A percentile compares a stretch with the other conserved stretches of the same genome.
These are phyloP conservation scores for Loxodes magnus DNA, from an alignment of 73 alveolate species.

Conservation along the genomic window DNA sequence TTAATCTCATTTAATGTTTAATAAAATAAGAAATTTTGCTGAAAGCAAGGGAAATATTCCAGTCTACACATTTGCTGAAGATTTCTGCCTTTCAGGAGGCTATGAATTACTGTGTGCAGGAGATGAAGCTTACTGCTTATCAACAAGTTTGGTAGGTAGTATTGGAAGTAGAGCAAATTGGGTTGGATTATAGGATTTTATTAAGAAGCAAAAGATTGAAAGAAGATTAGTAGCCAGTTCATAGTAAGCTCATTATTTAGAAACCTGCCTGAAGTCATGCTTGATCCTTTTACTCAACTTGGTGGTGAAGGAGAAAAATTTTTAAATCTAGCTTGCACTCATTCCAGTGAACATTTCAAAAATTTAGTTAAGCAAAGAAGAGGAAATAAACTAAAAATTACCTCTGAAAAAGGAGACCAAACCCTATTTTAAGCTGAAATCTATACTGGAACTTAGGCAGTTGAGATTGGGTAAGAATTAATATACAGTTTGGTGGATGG, in stretches of 20 bases:
- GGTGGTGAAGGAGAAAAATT: slow-evolving; percentile 8
- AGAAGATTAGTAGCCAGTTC: slow-evolving; percentile 9
- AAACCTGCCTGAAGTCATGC: neutral
- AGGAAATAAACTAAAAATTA: too few species aligned
- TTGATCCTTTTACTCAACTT: slow-evolving; percentile 3
- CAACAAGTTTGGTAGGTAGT: slow-evolving; percentile 14
- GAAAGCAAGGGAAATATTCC: slow-evolving; percentile 14
- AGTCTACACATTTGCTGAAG: slow-evolving; percentile 33
- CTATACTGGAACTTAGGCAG: too few species aligned
- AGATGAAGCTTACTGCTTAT: slow-evolving; percentile 13
- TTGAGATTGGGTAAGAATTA: too few species aligned
- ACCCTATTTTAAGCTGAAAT: too few species aligned
- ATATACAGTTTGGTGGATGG: too few species aligned
- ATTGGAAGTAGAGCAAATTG: slow-evolving; percentile 7
- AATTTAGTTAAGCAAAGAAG: too few species aligned
- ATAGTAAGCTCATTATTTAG: too few species aligned
- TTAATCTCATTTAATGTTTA: slow-evolving; percentile 12
- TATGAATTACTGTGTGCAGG: slow-evolving; percentile 20
- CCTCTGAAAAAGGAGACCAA: too few species aligned
- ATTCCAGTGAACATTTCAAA: too few species aligned
- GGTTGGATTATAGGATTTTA: slow-evolving; percentile 7
- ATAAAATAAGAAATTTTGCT: neutral
- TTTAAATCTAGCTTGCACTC: too few species aligned
- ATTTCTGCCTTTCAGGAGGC: slow-evolving; percentile 21
- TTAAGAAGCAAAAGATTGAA: slow-evolving; percentile 14